Base-by-base conservation (phyloP, 768 basidiomycete genomes). In the Dioszegia aurantiaca region DNA sequence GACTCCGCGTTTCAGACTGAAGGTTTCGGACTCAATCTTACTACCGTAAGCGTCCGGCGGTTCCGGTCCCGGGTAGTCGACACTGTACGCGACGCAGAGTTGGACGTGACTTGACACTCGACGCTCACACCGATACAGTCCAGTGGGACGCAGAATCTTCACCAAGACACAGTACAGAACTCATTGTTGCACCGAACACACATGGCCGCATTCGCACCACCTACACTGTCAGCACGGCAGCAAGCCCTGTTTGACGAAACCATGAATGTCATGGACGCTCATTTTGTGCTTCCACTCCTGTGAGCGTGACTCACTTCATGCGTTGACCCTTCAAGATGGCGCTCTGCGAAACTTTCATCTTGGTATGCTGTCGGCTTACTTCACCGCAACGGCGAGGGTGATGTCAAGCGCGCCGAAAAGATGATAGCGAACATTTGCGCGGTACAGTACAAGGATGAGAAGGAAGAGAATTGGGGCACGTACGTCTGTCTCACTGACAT, bases 351-450 rank as follows among this genome's bases (percentile, higher is more conserved):
- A 47, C 42, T 59, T 2, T 63, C 62, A 11, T 55, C 58, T 1
- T 63, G 58, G 58, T 63, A 59, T 33, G 45, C 58, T 21, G 58
- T 63, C 5, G 62, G 62, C 21, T 47, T 63, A 36, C 58, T 63
- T 2, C 39, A 45, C 5, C 21, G 62, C 16, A 33, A 36, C 40
- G 24, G 36, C 21, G 41, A 36, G 12, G 40, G 41, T 17, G 62
- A 63, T 41, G 41, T 55, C 33, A 42, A 43, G 21, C 19, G 49
- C 16, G 62, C 62, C 27, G 55, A 63, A 41, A 63, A 59, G 58
- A 54, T 63, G 16, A 8, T 63, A 14, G 27, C 27, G 19, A 63
- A 63, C 28, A 37, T 40, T 27, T 21, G 59, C 33, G 41, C 47
- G 2, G 27, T 37, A 14, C 62, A 63, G 37, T 16, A 61, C 31